Conservation (phyloP, 1,139 yeast genomes). For the Kodamaea plutei region DNA sequence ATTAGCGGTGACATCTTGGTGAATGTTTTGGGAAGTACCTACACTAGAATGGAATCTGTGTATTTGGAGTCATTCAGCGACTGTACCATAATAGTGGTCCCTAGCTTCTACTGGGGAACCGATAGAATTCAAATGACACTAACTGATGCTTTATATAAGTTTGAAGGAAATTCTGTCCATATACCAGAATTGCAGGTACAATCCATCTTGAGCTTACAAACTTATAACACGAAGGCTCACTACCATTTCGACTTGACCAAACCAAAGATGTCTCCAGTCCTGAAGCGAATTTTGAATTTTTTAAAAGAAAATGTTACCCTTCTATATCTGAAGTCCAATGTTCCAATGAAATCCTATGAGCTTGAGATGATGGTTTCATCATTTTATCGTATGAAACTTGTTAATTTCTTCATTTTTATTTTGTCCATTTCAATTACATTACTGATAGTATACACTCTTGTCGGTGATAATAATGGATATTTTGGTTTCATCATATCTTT, state of each 20-base stretch:
- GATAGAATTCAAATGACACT: not conserved
- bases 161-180: not conserved
- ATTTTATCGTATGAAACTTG: slow-evolving; percentile 2
- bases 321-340: too few species aligned
- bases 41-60: too few species aligned
- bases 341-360: too few species aligned
- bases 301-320: too few species aligned
- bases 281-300: not conserved
- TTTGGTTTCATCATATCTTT: too few species aligned
- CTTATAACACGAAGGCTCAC: not conserved
- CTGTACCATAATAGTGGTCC: too few species aligned
- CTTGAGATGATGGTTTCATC: not conserved
- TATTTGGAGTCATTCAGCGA: too few species aligned
- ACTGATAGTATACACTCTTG: too few species aligned
- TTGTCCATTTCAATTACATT: slow-evolving; percentile 1
- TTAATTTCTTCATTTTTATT: slow-evolving; percentile 2
- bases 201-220: not conserved
- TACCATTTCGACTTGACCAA: not conserved
- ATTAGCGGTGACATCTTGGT: not conserved
- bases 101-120: not conserved
- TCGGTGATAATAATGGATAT: too few species aligned
- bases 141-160: not conserved
- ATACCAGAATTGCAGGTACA: not conserved
- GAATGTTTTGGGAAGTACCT: not conserved
- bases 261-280: not conserved